Percentiles rank a stretch among this genome's conserved stretches.
These are phyloP conservation scores for Crotalaria pallida DNA, from an alignment of 306 rosid species.

Conservation along the genomic window DNA sequence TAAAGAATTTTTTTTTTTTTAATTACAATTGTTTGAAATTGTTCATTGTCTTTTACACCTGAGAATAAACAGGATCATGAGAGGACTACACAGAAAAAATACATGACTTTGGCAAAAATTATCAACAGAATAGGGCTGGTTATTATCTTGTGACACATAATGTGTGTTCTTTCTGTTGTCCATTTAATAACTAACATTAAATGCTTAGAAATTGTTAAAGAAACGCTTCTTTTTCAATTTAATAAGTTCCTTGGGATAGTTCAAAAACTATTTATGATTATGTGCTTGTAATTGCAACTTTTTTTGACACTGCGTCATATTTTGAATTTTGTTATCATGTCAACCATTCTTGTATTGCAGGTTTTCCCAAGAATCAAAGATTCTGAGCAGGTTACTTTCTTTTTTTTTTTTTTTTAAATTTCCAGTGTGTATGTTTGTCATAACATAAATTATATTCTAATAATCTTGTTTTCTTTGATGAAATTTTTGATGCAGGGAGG, in stretches of 20 bases:
- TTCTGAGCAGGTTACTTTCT: conserved; percentile 74
- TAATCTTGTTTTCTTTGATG: neutral
- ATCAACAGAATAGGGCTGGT: neutral
- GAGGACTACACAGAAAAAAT: neutral
- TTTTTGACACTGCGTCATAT: neutral
- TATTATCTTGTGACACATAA: neutral
- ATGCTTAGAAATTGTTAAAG: neutral
- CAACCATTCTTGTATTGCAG: conserved; percentile 41
- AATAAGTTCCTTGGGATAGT: neutral
- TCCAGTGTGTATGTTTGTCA: neutral
- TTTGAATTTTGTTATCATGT: neutral
- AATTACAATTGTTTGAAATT: neutral
- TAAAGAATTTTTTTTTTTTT: neutral
- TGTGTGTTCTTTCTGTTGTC: neutral
- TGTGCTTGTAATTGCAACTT: neutral
- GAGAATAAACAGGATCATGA: neutral
- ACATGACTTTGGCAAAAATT: neutral
- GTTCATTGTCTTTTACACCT: neutral
- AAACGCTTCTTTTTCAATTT: neutral
- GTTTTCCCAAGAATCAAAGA: conserved; percentile 84
- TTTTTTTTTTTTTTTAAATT: neutral
- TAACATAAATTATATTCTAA: neutral
- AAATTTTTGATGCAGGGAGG: conserved; percentile 66
- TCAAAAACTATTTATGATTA: neutral
- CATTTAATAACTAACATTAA: neutral